Percentiles rank a stretch among this genome's conserved stretches.
These are phyloP conservation scores for Triticum turgidum DNA, from an alignment of 176 grass and related monocot genomes.

Conservation along the genomic window DNA sequence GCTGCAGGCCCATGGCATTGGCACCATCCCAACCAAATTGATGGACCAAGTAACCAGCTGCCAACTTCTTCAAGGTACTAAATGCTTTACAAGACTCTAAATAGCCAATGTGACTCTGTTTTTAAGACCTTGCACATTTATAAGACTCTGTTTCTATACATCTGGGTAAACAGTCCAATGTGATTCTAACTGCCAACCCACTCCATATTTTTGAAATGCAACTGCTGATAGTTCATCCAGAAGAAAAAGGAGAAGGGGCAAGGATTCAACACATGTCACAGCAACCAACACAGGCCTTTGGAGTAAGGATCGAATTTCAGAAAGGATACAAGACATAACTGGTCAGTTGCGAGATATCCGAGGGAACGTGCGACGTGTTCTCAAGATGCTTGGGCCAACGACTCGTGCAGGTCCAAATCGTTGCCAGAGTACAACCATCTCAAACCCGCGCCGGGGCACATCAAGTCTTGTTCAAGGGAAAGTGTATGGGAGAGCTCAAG, in stretches of 20 bases:
- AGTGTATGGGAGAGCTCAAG: slow-evolving; percentile 13
- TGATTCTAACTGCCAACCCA: neutral
- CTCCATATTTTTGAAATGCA: neutral
- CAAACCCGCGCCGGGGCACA: neutral
- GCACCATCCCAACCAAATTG: no score
- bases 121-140: no score
- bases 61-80: no score
- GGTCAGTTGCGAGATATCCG: neutral
- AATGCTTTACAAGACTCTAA: no score
- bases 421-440: neutral
- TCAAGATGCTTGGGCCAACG: neutral
- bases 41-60: no score
- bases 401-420: neutral
- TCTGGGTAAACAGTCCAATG: neutral
- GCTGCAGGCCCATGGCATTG: no score
- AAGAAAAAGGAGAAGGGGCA: neutral
- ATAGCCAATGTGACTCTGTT: no score
- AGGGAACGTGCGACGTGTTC: neutral
- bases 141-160: neutral
- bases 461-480: neutral
- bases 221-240: neutral
- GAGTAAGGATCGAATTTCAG: accelerated
- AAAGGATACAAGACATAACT: neutral
- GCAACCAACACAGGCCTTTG: neutral
- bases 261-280: neutral